Evolutionary conservation across 2,329 filamentous ascomycete species (phyloP), one percentile per base, ranked within the genome.

Genomic region (Sporothrix inflata): DNA sequence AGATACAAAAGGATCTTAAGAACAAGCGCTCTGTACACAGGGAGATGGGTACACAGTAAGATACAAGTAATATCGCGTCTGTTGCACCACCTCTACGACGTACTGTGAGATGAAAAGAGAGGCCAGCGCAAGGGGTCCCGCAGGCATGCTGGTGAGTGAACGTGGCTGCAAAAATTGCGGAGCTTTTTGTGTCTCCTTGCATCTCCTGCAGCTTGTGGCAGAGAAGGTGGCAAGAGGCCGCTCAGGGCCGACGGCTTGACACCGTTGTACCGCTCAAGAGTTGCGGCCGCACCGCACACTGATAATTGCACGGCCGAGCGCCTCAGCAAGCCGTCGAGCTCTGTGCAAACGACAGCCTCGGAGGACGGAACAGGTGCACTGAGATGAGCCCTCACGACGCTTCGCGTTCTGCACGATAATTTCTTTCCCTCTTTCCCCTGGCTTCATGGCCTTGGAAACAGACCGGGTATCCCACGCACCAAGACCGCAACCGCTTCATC

Each of bases 121-220:
- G 27, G 24, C 45, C 45, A 51, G 45, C 45, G 65, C 65, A 49
- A 40, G 65, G 63, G 45, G 42, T 66, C 19, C 24, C 42, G 63
- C 60, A 65, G 60, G 34, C 60, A 21, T 42, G 38, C 61, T 40
- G 40, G 61, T 45, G 60, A 21, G 6, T 45, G 38, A 49, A 49
- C 45, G 16, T 67, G 65, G 42, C 65, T 51, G 27, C 63, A 67
- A 67, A 49, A 21, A 53, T 49, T 66, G 42, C 45, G 63, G 63
- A 47, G 27, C 63, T 16, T 14, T 19, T 7, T 49, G 42, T 66
- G 24, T 47, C 24, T 30, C 40, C 61, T 47, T 45, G 21, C 61
- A 30, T 65, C 21, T 61, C 14, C 57, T 24, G 34, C 57, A 65
- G 38, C 40, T 49, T 30, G 27, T 49, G 16, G 40, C 21, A 66